phyloP scores from a whole-genome alignment of 2,329 filamentous ascomycete genomes.

The Aspergillus felis region DNA sequence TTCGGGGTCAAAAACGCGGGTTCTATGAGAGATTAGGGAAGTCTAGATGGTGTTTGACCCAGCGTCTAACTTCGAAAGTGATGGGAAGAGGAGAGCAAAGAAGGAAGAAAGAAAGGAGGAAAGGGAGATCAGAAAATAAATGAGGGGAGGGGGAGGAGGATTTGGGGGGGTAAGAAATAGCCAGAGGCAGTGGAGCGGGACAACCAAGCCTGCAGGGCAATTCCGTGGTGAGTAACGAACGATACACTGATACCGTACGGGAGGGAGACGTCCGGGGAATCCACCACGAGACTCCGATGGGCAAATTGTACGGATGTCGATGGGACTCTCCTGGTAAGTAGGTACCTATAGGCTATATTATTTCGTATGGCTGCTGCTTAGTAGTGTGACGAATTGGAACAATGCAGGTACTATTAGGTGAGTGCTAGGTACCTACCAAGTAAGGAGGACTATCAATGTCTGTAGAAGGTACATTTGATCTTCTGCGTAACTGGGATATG shows the following conservation, averaged over 20 bases:
- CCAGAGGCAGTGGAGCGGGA: background rate
- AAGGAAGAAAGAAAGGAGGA: slow-evolving; percentile 9
- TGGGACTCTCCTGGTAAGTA: background rate
- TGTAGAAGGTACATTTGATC: slow-evolving; percentile 12
- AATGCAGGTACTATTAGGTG: no score
- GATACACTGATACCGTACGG: slow-evolving; percentile 1
- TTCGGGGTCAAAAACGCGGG: slow-evolving; percentile 19
- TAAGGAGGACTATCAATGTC: background rate
- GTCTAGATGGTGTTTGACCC: slow-evolving; percentile 13
- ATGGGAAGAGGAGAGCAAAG: slow-evolving; percentile 4
- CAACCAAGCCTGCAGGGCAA: background rate
- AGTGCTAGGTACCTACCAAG: no score
- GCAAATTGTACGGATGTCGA: slow-evolving; percentile 11
- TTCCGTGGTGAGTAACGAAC: background rate
- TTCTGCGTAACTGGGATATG: slow-evolving; percentile 4
- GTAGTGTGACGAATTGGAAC: no score
- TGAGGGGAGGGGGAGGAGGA: slow-evolving; percentile 18
- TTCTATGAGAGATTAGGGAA: slow-evolving; percentile 8
- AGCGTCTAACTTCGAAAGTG: slow-evolving; percentile 15
- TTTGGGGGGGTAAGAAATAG: slow-evolving; percentile 9
- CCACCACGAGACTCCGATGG: slow-evolving; percentile 19
- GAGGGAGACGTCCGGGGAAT: slow-evolving; percentile 21
- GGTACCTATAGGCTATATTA: background rate
- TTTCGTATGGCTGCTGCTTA: no score
- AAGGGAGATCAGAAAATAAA: slow-evolving; percentile 12